Evolutionary conservation across 2,329 filamentous ascomycete species (phyloP).

Genomic region (Aspergillus aculeatinus): DNA sequence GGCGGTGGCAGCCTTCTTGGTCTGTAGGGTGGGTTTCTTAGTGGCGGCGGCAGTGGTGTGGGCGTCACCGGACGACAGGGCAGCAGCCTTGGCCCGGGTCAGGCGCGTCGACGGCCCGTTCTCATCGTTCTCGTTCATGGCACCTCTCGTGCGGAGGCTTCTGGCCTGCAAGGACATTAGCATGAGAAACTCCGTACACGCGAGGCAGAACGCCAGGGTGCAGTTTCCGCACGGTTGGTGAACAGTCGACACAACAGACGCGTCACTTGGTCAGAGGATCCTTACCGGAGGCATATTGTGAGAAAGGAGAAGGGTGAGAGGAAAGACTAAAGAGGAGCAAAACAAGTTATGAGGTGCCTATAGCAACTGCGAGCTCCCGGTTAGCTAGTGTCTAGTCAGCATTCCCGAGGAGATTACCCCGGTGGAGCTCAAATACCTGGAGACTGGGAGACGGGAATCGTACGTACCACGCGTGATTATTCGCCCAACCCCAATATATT

Average conservation of each 20-base stretch:
- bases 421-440: slow-evolving; percentile 37
- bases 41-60: slow-evolving; percentile 60
- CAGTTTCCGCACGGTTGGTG: not conserved
- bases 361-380: slow-evolving; percentile 27
- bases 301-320: slow-evolving; percentile 27
- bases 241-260: slow-evolving; percentile 10
- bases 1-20: slow-evolving; percentile 62
- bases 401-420: slow-evolving; percentile 35
- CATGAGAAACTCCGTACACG: slow-evolving; percentile 15
- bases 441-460: slow-evolving; percentile 22
- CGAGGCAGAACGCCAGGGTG: not conserved
- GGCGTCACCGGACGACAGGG: slow-evolving; percentile 49
- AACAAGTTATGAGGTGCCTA: slow-evolving; percentile 23
- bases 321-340: slow-evolving; percentile 21
- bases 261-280: slow-evolving; percentile 23
- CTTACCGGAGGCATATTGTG: slow-evolving; percentile 59
- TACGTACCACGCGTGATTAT: slow-evolving; percentile 42
- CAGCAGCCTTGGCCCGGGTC: slow-evolving; percentile 88
- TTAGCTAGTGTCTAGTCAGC: slow-evolving; percentile 31
- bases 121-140: slow-evolving; percentile 93
- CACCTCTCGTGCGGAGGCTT: slow-evolving; percentile 69
- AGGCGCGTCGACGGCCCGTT: slow-evolving; percentile 77
- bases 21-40: slow-evolving; percentile 62
- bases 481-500: slow-evolving; percentile 22
- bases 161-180: slow-evolving; percentile 61